Base-by-base conservation (phyloP, 164 flowering plant genomes). In the Annona cherimola region DNA sequence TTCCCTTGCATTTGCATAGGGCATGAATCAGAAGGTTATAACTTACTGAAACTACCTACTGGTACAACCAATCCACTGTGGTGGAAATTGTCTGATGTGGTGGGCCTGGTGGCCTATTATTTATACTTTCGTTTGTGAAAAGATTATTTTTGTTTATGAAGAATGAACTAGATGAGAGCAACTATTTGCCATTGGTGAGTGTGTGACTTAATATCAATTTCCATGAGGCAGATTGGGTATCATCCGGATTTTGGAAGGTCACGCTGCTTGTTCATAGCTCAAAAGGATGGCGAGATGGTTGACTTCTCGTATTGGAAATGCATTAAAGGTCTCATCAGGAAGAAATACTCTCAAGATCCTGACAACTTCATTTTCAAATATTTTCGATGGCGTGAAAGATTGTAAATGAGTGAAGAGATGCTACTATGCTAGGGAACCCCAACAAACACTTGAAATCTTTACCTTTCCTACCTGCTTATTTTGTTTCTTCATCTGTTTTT, bases 221-320 rank as follows among this genome's bases (percentile, higher is more conserved):
- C 44, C 3, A 61, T 41, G 57, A 35, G 67, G 75, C 88, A 95
- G 99, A 75, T 95, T 75, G 94, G 91, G 0, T 85, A 87, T 77
- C 99, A 93, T 80, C 98, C 98, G 45, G 88, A 90, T 66, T 95
- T 93, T 76, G 86, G 83, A 66, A 78, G 66, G 54, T 95, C 99
- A 0, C 80, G 97, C 18, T 95, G 99, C 73, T 80, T 95, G 81
- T 95, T 95, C 86, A 90, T 95, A 71, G 93, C 88, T 65, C 89
- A 90, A 42, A 95, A 89, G 79, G 92, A 93, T 75, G 98, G 98
- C 39, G 83, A 83, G 72, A 4, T 81, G 62, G 89, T 91, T 43
- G 99, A 95, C 77, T 91, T 95, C 77, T 95, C 99, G 5, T 95
- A 88, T 74, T 93, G 98, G 99, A 95, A 95, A 82, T 95, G 99